Percentiles rank a stretch among this genome's conserved stretches.
Evolutionary conservation across 768 basidiomycete genomes (phyloP).

Genomic region (Multifurca ochricompacta): DNA sequence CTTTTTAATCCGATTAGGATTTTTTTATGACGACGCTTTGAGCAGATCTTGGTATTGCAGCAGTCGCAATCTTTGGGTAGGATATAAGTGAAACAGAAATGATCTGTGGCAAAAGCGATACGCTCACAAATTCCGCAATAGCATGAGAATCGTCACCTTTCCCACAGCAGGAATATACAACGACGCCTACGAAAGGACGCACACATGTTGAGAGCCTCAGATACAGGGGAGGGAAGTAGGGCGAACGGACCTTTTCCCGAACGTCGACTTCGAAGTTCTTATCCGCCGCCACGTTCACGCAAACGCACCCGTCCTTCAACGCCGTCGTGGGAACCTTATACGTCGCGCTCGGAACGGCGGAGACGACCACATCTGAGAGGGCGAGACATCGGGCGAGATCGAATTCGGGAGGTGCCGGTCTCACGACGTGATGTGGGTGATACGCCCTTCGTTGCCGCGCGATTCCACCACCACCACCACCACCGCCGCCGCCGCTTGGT

Average conservation of each 20-base stretch:
- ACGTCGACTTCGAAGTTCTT: conserved; percentile 97
- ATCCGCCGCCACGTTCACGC: conserved; percentile 87
- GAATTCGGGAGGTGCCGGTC: conserved; percentile 43
- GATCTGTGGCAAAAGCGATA: neutral
- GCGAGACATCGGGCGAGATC: conserved; percentile 75
- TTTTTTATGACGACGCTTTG: neutral
- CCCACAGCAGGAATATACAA: conserved; percentile 96
- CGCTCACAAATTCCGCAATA: conserved; percentile 88
- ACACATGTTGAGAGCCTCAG: neutral
- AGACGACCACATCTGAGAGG: conserved; percentile 87
- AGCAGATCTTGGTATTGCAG: conserved; percentile 12
- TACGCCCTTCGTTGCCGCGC: conserved; percentile 50
- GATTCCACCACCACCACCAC: neutral
- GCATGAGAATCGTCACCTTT: conserved; percentile 95
- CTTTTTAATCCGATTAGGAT: no score
- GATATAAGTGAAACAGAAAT: neutral
- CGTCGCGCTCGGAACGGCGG: conserved; percentile 75
- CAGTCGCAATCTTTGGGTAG: conserved; percentile 3
- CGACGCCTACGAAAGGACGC: conserved; percentile 55
- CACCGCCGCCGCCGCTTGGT: conserved; percentile 36
- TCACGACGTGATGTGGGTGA: conserved; percentile 78
- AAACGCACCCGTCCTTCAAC: conserved; percentile 91
- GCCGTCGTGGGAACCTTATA: conserved; percentile 88
- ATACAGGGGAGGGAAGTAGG: neutral
- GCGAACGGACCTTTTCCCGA: conserved; percentile 65